Evolutionary conservation across 208 protist genomes (phyloP), one percentile per base, ranked within the genome.

Genomic region (Acanthamoeba royreba): DNA sequence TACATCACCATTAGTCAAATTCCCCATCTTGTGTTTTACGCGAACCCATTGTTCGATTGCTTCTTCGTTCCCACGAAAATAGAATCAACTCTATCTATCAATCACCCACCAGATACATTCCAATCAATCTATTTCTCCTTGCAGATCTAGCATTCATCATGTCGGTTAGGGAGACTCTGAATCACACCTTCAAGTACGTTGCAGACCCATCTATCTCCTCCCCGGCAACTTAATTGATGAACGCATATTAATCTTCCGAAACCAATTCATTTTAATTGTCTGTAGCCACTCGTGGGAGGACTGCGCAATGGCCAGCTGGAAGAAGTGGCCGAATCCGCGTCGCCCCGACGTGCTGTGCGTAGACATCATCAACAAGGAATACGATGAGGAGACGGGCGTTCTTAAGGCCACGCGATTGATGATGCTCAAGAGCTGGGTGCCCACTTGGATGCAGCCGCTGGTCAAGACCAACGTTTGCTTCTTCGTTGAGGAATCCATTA

Each of bases 151-250:
- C 1, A 5, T 13, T 33, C 31, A 93, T 15, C 92, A 95, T 95
- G 79, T 77, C 79, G 38, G 86, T 95, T 81, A 63, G 92, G 4
- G 55, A 95, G 87, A 93, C 88, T n/a, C 58, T 95, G 25, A 40
- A 77, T 40, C 93, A 95, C 81, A 95, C 93, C 53, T 95, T 92
- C 25, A 93, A 95, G 93, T 95, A 95, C 58, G 93, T 81, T 7
- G 52, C 19, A n/a, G 22, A 2, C 22, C 53, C 31, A 61, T 33
- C 11, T 22, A 61, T 3, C 53, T 13, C 58, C 2, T 33, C 4
- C 8, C n/a, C n/a, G n/a, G n/a, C n/a, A n/a, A n/a, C n/a, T n/a
- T n/a, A n/a, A n/a, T n/a, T n/a, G n/a, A n/a, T n/a, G n/a, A n/a
- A n/a, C n/a, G n/a, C n/a, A n/a, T n/a, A n/a, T n/a, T n/a, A n/a